Evolutionary conservation across 2,329 filamentous ascomycete species (phyloP).

Genomic region (Magnaporthales sp.): DNA sequence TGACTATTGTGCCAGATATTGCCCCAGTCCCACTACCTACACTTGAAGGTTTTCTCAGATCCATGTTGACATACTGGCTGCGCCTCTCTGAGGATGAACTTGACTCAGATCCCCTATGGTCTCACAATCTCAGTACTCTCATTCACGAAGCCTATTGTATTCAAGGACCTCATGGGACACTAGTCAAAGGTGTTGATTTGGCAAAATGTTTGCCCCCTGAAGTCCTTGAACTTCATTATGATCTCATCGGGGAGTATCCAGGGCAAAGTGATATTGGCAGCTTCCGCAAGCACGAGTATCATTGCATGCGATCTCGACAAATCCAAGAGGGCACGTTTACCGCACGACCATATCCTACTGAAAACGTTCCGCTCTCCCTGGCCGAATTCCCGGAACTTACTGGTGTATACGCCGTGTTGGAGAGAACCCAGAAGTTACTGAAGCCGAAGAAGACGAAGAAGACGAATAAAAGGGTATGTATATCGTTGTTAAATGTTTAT

Average conservation of each 20-base stretch:
- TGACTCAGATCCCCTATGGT: neutral
- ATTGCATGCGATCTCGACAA: neutral
- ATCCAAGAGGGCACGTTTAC: constrained; percentile 1
- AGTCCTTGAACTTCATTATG: constrained; percentile 1
- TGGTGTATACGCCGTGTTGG: neutral
- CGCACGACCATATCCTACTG: neutral
- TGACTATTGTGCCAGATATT: neutral
- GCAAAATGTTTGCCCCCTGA: neutral
- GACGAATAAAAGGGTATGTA: neutral
- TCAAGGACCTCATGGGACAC: neutral
- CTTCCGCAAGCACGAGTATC: constrained; percentile 1
- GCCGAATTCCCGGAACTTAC: constrained; percentile 2
- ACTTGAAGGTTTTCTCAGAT: neutral
- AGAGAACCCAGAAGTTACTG: neutral
- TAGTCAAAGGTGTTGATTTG: neutral
- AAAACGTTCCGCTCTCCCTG: neutral
- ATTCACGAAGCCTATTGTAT: neutral
- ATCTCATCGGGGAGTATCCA: neutral
- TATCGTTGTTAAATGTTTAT: no score
- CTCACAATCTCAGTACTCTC: neutral
- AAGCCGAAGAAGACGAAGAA: neutral
- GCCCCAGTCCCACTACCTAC: neutral
- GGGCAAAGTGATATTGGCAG: neutral
- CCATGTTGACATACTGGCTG: neutral
- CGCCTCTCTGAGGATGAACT: neutral